phyloP scores from a whole-genome alignment of 441 rosid genomes.

The Jatropha multifida region DNA sequence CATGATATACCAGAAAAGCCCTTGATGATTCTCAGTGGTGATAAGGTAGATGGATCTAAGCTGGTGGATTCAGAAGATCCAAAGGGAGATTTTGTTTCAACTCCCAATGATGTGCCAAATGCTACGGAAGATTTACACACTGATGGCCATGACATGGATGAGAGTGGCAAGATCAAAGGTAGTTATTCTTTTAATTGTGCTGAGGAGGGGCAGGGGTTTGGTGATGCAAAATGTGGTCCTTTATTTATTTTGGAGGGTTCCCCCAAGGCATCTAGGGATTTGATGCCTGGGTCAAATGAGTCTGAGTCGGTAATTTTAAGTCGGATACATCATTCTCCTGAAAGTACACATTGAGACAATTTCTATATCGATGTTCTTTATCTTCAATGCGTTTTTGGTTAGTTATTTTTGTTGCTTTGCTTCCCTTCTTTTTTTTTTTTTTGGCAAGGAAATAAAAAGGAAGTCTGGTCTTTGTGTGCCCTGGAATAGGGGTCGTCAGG shows the following conservation, averaged over 20 bases:
- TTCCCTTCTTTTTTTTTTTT: not conserved
- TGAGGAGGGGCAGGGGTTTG: slow-evolving; percentile 34
- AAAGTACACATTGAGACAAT: slow-evolving; percentile 98
- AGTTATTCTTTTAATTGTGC: slow-evolving; percentile 15
- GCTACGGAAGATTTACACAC: slow-evolving; percentile 19
- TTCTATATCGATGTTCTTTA: slow-evolving; percentile 33
- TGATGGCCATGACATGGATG: slow-evolving; percentile 31
- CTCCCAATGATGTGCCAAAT: slow-evolving; percentile 20
- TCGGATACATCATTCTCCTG: slow-evolving; percentile 98
- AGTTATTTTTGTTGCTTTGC: not conserved
- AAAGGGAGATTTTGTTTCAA: slow-evolving; percentile 14
- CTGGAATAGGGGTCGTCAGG: not conserved
- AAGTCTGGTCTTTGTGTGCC: slow-evolving; percentile 4
- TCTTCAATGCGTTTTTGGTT: slow-evolving; percentile 16
- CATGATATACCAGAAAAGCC: slow-evolving; percentile 28
- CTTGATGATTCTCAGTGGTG: slow-evolving; percentile 17
- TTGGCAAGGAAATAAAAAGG: slow-evolving; percentile 13
- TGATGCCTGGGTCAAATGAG: slow-evolving; percentile 62
- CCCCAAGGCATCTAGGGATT: slow-evolving; percentile 43
- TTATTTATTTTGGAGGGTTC: slow-evolving; percentile 50
- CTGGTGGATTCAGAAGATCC: slow-evolving; percentile 27
- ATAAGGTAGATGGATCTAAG: slow-evolving; percentile 33
- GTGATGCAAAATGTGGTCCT: slow-evolving; percentile 37
- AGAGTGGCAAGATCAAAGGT: slow-evolving; percentile 28
- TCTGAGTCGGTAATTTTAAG: slow-evolving; percentile 68